These are phyloP conservation scores for Cutaneotrichosporon sp. DNA, from an alignment of 1,284 basidiomycete species.

Conservation along the genomic window DNA sequence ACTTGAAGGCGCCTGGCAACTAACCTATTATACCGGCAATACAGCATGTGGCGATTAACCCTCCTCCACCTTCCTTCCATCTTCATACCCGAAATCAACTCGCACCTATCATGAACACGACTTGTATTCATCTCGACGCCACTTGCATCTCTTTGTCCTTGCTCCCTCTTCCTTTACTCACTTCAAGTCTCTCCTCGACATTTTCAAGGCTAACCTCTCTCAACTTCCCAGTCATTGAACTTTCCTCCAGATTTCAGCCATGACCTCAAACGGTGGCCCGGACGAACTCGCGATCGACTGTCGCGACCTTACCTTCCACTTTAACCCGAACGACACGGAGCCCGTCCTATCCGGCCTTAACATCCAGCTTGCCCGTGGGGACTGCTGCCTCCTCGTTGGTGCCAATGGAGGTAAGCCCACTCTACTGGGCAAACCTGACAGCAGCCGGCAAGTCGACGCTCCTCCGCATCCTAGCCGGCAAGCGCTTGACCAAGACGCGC, in stretches of 20 bases:
- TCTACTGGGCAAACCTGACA: not conserved
- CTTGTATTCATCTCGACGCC: not conserved
- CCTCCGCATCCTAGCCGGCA: slow-evolving; percentile 90
- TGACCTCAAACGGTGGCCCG: slow-evolving; percentile 4
- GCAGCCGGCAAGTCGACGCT: slow-evolving; percentile 92
- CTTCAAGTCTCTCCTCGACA: slow-evolving; percentile 3
- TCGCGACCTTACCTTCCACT: slow-evolving; percentile 64
- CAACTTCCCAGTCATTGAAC: not conserved
- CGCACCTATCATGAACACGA: not conserved
- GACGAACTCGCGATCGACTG: slow-evolving; percentile 58
- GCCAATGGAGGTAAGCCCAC: slow-evolving; percentile 76
- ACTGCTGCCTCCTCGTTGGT: slow-evolving; percentile 78
- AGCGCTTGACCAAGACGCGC: slow-evolving; percentile 70
- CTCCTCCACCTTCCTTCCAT: not conserved
- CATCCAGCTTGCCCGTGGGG: slow-evolving; percentile 67
- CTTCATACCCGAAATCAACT: not conserved
- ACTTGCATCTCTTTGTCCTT: not conserved
- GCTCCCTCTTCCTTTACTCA: not conserved
- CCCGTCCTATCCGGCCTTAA: slow-evolving; percentile 65
- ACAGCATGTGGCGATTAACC: not conserved
- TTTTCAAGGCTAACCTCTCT: not conserved
- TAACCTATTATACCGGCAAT: not conserved
- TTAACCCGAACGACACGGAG: slow-evolving; percentile 52
- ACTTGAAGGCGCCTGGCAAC: no score
- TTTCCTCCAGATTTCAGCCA: slow-evolving; percentile 10